phyloP scores from a whole-genome alignment of 1,139 yeast species.

The Pichia sp. region DNA sequence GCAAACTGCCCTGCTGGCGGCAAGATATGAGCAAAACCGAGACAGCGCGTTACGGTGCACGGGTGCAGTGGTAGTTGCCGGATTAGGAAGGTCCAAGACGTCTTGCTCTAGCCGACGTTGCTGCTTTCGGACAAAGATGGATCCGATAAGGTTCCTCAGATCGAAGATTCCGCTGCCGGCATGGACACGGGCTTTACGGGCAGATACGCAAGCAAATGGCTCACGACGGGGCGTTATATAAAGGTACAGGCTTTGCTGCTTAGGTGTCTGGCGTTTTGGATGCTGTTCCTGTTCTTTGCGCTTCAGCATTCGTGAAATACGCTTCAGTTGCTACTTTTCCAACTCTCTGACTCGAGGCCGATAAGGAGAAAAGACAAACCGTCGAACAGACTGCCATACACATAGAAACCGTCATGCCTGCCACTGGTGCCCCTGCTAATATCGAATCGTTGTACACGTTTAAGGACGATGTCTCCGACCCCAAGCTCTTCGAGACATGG shows the following conservation, averaged over 20 bases:
- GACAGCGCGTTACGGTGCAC: neutral
- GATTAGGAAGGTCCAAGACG: neutral
- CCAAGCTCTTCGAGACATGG: constrained; percentile 35
- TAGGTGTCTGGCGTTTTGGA: no score
- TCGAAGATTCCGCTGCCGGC: neutral
- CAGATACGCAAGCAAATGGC: no score
- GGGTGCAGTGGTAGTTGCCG: neutral
- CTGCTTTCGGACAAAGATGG: neutral
- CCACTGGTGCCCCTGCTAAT: constrained; percentile 26
- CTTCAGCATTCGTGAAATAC: no score
- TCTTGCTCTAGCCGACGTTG: neutral
- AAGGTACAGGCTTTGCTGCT: no score
- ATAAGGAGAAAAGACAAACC: neutral
- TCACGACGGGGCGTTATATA: no score
- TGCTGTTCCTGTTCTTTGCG: no score
- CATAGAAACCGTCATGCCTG: neutral
- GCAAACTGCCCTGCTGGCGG: neutral
- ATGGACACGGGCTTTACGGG: no score
- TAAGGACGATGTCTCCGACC: constrained; percentile 29
- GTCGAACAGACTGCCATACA: neutral
- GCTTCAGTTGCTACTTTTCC: neutral
- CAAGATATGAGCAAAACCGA: neutral
- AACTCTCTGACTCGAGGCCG: no score
- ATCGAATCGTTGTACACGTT: constrained; percentile 29
- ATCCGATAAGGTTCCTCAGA: neutral